Conservation (phyloP, 2,329 filamentous ascomycete genomes). For the Fusarium anguioides region DNA sequence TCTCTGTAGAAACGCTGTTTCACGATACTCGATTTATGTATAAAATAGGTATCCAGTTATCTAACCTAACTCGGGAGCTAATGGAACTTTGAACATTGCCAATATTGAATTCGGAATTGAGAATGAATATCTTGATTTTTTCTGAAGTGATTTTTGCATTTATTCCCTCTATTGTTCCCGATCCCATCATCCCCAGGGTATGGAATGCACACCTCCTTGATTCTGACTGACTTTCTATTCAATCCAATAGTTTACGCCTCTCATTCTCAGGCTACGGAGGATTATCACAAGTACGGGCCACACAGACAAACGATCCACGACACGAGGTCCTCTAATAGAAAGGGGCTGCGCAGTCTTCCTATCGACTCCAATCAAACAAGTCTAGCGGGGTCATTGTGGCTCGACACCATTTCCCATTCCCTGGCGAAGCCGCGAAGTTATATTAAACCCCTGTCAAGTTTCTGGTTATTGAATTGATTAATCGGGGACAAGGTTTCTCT, state of each 20-base stretch:
- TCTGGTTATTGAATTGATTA: slow-evolving; percentile 20
- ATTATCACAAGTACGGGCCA: slow-evolving; percentile 18
- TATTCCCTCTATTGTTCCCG: neutral
- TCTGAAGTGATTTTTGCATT: neutral
- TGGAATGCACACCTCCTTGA: neutral
- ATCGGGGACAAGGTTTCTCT: slow-evolving; percentile 5
- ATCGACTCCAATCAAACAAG: slow-evolving; percentile 37
- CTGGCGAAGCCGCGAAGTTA: slow-evolving; percentile 45
- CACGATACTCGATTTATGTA: neutral
- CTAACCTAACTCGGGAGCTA: slow-evolving; percentile 3
- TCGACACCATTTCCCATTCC: slow-evolving; percentile 42
- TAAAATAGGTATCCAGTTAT: neutral
- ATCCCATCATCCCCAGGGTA: neutral
- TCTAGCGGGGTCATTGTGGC: slow-evolving; percentile 41
- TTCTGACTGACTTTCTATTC: neutral
- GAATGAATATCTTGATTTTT: too few relatives aligned
- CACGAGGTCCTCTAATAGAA: slow-evolving; percentile 41
- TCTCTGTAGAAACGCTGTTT: slow-evolving; percentile 14
- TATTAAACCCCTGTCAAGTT: slow-evolving; percentile 28
- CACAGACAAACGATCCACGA: slow-evolving; percentile 40
- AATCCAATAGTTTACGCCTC: slow-evolving; percentile 13
- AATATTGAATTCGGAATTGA: too few relatives aligned
- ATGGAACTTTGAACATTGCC: neutral
- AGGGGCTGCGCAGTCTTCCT: slow-evolving; percentile 25
- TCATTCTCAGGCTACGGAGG: slow-evolving; percentile 14